Evolutionary conservation across 352 stramenopile genomes (phyloP).

Genomic region (Phytophthora brassicae): DNA sequence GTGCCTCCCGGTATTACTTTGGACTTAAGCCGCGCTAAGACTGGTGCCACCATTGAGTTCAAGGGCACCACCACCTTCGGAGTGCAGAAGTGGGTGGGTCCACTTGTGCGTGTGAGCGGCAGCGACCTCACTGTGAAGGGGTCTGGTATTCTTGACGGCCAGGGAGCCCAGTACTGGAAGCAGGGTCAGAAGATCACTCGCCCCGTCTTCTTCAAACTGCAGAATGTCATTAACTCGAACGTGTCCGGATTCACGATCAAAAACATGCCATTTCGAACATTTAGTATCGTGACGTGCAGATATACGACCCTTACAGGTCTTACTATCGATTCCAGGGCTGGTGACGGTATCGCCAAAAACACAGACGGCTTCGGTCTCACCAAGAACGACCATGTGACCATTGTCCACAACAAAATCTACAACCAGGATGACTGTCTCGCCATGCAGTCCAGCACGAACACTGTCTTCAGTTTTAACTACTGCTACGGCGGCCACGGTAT

Average conservation of each 20-base stretch:
- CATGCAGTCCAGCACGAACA: constrained; percentile 25
- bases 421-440: too few species aligned
- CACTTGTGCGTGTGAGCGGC: constrained; percentile 26
- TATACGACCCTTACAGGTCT: constrained; percentile 23
- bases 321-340: constrained; percentile 12
- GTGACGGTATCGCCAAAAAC: too few species aligned
- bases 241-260: constrained; percentile 37
- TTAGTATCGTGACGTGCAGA: constrained; percentile 30
- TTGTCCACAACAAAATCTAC: constrained; percentile 34
- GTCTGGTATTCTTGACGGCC: constrained; percentile 33
- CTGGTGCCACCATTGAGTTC: background rate
- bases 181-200: constrained; percentile 29
- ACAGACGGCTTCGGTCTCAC: constrained; percentile 32
- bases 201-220: constrained; percentile 38
- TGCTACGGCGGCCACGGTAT: constrained; percentile 33
- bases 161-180: constrained; percentile 43
- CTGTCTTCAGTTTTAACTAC: too few species aligned
- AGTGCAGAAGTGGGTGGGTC: background rate
- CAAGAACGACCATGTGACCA: constrained; percentile 31
- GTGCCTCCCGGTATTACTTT: constrained; percentile 5
- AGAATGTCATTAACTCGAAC: constrained; percentile 25
- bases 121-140: constrained; percentile 32
- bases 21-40: background rate
- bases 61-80: background rate
- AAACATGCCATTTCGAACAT: constrained; percentile 30